phyloP scores from a whole-genome alignment of 176 grass and related monocot genomes.

The Oryza coarctata region DNA sequence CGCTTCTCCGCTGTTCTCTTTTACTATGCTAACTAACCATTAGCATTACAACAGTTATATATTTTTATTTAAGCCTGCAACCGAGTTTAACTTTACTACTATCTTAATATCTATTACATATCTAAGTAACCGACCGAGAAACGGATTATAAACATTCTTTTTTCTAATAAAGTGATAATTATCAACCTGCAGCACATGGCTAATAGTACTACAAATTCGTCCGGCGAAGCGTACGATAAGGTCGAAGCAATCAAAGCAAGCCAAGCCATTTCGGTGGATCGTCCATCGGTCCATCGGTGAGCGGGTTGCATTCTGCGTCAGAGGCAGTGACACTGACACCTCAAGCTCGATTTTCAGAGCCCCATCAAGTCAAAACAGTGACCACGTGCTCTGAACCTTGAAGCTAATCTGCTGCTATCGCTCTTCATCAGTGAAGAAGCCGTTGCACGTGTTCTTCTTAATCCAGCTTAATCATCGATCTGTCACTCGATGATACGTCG shows the following conservation, averaged over 20 bases:
- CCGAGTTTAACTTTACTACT: too few species aligned
- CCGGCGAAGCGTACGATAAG: not conserved
- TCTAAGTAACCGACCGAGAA: too few species aligned
- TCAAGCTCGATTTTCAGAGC: not conserved
- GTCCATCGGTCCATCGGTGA: not conserved
- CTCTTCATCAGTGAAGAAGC: not conserved
- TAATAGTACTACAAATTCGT: not conserved
- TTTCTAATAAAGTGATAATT: not conserved
- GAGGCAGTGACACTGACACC: slow-evolving; percentile 8
- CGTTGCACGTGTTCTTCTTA: not conserved
- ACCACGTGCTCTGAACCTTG: not conserved
- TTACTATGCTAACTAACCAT: too few species aligned
- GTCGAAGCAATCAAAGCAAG: not conserved
- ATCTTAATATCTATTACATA: too few species aligned
- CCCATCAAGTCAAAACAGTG: not conserved
- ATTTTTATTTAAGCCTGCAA: too few species aligned
- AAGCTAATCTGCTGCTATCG: not conserved
- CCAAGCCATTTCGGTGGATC: not conserved
- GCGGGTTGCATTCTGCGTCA: not conserved
- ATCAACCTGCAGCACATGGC: not conserved
- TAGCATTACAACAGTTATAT: too few species aligned
- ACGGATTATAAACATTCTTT: not conserved
- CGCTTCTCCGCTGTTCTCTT: too few species aligned
- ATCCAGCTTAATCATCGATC: not conserved
- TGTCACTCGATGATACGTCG: not conserved